phyloP scores from a whole-genome alignment of 164 flowering plant genomes.

The Liquidambar formosana region DNA sequence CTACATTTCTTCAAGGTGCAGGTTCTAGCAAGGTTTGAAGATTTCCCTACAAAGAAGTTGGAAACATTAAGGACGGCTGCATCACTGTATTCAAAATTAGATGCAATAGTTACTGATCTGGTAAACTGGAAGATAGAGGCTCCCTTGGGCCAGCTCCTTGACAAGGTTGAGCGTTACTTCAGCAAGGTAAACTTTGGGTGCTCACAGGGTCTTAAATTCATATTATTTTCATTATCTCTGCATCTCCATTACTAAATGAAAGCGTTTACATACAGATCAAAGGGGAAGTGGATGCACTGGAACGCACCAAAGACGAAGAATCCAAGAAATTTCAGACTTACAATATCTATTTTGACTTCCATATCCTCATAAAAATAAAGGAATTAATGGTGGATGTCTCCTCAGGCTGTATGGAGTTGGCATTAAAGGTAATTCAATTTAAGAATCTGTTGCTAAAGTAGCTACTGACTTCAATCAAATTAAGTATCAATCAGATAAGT shows the following conservation, averaged over 20 bases:
- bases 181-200: constrained; percentile 51
- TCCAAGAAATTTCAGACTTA: constrained; percentile 60
- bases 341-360: constrained; percentile 69
- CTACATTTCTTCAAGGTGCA: constrained; percentile 17
- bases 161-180: constrained; percentile 70
- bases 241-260: neutral
- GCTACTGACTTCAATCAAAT: neutral
- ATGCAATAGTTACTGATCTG: constrained; percentile 44
- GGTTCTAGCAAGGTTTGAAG: constrained; percentile 84
- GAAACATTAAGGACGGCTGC: constrained; percentile 76
- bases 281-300: constrained; percentile 65
- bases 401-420: constrained; percentile 78
- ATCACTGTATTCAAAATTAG: constrained; percentile 56
- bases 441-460: neutral
- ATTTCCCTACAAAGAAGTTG: constrained; percentile 72
- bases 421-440: constrained; percentile 57
- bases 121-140: constrained; percentile 59
- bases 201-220: neutral
- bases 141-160: constrained; percentile 54
- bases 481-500: neutral
- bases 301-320: constrained; percentile 82
- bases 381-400: constrained; percentile 87
- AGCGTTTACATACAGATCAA: constrained; percentile 51
- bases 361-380: constrained; percentile 57
- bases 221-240: neutral